Base-by-base conservation (phyloP, 768 basidiomycete species). In the Tricholoma bakamatsutake region DNA sequence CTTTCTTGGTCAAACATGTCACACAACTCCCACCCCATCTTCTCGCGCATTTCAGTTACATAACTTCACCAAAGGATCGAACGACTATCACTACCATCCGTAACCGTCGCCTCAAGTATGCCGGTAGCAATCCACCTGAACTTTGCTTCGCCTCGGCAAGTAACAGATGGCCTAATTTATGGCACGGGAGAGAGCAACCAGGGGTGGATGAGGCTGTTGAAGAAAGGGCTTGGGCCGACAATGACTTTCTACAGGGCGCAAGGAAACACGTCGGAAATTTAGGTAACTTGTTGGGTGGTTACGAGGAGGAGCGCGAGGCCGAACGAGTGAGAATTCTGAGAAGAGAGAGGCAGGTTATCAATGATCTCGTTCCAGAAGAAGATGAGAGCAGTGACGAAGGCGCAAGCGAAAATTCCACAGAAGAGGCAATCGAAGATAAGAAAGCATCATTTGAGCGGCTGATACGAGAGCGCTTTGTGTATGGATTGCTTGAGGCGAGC, bases 271-370 rank as follows among this genome's bases (percentile, higher is more conserved):
- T 92, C 10, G 88, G 88, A 35, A 88, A 87, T 59, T 68, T 91
- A 15, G 90, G 82, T 1, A 66, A 65, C 5, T 71, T 93, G 8
- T 70, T 93, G 8, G 83, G 80, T 3, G 82, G 76, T 5, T 91
- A 88, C 62, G 90, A 91, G 62, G 90, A 88, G 61, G 90, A 90
- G 65, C 76, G 91, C 57, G 84, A 83, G 66, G 82, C 80, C 0
- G 84, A 90, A 63, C 75, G 84, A 24, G 68, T 81, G 17, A 74
- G 84, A 53, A 63, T 59, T 15, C 57, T 80, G 17, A 75, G 82
- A 56, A 73, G 77, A 39, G 70, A 73, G 42, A 67, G 72, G 50
- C 72, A 67, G 8, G 65, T 60, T 27, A 67, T 70, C 37, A 72
- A 78, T 11, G 78, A 76, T 4, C 80, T 84, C 57, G 69, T 85